These are phyloP conservation scores for Ascochyta rabiei DNA, from an alignment of 2,329 filamentous ascomycete species.

Conservation along the genomic window DNA sequence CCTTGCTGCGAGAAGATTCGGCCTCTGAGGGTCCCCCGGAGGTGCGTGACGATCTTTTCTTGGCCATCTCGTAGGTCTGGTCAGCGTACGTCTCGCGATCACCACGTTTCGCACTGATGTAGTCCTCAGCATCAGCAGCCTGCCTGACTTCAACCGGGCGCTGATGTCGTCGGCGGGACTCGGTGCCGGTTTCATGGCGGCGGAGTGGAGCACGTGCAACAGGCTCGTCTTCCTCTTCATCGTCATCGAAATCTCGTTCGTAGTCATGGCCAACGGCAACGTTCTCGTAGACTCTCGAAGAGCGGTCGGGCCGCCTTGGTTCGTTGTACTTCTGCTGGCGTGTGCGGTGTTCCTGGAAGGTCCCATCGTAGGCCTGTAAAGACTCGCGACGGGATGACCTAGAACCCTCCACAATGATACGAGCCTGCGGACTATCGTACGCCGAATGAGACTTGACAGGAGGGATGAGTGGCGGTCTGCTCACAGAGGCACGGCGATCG, in stretches of 20 bases:
- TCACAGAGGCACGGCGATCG: constrained; percentile 29
- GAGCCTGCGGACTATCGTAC: constrained; percentile 31
- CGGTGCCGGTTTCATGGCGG: constrained; percentile 34
- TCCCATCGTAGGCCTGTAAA: constrained; percentile 34
- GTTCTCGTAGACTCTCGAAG: constrained; percentile 19
- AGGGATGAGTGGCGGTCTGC: constrained; percentile 44
- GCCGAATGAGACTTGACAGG: constrained; percentile 41
- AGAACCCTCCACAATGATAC: constrained; percentile 37
- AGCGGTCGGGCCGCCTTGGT: constrained; percentile 21
- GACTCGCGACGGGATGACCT: constrained; percentile 31
- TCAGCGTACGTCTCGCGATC: constrained; percentile 34
- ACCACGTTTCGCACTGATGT: constrained; percentile 40
- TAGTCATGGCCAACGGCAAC: constrained; percentile 4
- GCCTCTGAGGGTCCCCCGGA: constrained; percentile 38
- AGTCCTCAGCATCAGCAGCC: constrained; percentile 34
- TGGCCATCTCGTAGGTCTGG: constrained; percentile 37
- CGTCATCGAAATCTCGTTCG: constrained; percentile 24
- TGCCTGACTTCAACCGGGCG: constrained; percentile 25
- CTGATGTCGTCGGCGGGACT: constrained; percentile 27
- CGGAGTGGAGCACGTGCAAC: constrained; percentile 15
- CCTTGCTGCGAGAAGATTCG: constrained; percentile 34
- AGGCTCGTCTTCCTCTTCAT: constrained; percentile 19
- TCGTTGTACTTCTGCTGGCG: constrained; percentile 15
- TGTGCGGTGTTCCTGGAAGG: constrained; percentile 18
- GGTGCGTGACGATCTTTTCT: constrained; percentile 30